Percentiles rank a stretch among this genome's conserved stretches.
phyloP scores from a whole-genome alignment of 2,329 filamentous ascomycete species.

The Sclerotinia subarctica region DNA sequence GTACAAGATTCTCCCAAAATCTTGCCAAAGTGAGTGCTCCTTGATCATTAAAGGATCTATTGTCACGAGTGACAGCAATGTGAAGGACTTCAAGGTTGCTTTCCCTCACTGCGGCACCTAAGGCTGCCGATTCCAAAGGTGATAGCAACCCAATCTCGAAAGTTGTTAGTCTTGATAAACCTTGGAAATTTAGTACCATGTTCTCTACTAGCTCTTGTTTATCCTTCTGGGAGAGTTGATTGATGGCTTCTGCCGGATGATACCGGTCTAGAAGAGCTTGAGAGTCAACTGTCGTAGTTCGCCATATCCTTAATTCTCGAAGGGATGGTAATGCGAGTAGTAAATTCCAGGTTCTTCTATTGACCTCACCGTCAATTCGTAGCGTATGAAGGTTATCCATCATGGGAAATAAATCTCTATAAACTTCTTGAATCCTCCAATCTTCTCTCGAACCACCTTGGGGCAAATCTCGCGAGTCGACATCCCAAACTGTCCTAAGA shows the following conservation, averaged over 20 bases:
- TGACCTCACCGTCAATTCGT: slow-evolving; percentile 20
- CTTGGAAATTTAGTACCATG: slow-evolving; percentile 17
- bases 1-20: slow-evolving; percentile 17
- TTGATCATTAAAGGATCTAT: slow-evolving; percentile 16
- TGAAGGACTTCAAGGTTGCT: slow-evolving; percentile 20
- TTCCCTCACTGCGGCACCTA: slow-evolving; percentile 14
- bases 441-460: slow-evolving; percentile 17
- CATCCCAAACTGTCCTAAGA: slow-evolving; percentile 20
- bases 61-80: slow-evolving; percentile 20
- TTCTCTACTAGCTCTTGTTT: slow-evolving; percentile 8
- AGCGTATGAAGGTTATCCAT: slow-evolving; percentile 11
- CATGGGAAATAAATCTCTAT: slow-evolving; percentile 1
- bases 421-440: not conserved
- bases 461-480: slow-evolving; percentile 16
- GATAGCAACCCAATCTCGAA: slow-evolving; percentile 21
- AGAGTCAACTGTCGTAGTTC: slow-evolving; percentile 17
- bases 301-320: slow-evolving; percentile 21
- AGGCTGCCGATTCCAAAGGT: slow-evolving; percentile 19
- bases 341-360: slow-evolving; percentile 15
- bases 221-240: not conserved
- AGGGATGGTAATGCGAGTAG: slow-evolving; percentile 13
- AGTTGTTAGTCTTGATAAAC: slow-evolving; percentile 14
- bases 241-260: not conserved
- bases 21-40: slow-evolving; percentile 15
- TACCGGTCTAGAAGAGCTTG: slow-evolving; percentile 13